Percentiles rank a stretch among this genome's conserved stretches.
Evolutionary conservation across 2,329 filamentous ascomycete species (phyloP).

Genomic region (Orbilia quercus): DNA sequence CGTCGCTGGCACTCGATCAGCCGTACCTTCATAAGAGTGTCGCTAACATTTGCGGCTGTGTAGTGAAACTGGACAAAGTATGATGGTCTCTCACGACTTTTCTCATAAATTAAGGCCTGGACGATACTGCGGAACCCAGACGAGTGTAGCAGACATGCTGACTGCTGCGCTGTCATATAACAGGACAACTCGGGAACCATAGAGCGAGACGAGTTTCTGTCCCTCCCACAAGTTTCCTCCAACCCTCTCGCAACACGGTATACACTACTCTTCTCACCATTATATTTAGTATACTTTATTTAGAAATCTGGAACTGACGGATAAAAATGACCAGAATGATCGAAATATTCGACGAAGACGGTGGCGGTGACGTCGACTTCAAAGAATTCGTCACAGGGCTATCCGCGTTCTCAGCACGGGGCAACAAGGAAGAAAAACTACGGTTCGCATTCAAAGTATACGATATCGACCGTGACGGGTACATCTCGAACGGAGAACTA

Average conservation of each 20-base stretch:
- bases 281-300: neutral
- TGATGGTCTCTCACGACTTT: slow-evolving; percentile 58
- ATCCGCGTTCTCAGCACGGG: slow-evolving; percentile 95
- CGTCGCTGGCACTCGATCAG: neutral
- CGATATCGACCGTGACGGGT: slow-evolving; percentile 98
- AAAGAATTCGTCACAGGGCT: slow-evolving; percentile 97
- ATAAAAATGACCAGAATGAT: slow-evolving; percentile 77
- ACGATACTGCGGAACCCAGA: neutral
- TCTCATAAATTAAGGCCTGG: neutral
- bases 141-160: slow-evolving; percentile 12
- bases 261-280: slow-evolving; percentile 4
- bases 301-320: neutral
- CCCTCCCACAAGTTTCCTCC: slow-evolving; percentile 94
- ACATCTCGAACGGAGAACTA: slow-evolving; percentile 97
- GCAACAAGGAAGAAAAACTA: slow-evolving; percentile 98
- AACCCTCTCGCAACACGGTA: slow-evolving; percentile 96
- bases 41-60: slow-evolving; percentile 16
- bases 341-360: slow-evolving; percentile 98
- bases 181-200: slow-evolving; percentile 98
- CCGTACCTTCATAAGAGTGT: neutral
- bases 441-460: slow-evolving; percentile 99
- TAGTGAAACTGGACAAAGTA: slow-evolving; percentile 95
- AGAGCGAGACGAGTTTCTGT: slow-evolving; percentile 97
- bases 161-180: slow-evolving; percentile 32
- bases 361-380: slow-evolving; percentile 97